Evolutionary conservation across 179 eudicot genomes (phyloP).

Genomic region (Beta corolliflora): DNA sequence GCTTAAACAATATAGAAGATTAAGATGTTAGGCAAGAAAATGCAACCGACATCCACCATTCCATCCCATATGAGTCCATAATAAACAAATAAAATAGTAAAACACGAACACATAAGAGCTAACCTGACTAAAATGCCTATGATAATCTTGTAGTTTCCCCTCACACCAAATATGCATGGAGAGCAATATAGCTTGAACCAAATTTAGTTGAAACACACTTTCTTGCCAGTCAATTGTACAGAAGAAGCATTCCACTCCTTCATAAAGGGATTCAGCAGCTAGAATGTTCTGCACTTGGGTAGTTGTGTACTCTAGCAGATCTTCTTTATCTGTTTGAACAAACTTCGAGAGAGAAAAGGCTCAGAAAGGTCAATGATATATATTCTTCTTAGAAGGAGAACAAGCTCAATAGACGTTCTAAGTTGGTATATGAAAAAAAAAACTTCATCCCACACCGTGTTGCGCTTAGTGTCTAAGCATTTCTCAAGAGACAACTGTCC

Average conservation of each 20-base stretch:
- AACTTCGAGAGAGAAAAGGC: constrained; percentile 51
- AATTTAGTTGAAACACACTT: constrained; percentile 39
- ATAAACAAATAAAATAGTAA: background rate
- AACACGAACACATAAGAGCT: constrained; percentile 10
- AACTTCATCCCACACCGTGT: background rate
- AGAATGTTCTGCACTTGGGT: constrained; percentile 55
- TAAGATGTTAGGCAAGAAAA: background rate
- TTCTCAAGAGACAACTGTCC: background rate
- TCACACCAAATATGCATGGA: constrained; percentile 80
- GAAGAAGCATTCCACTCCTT: constrained; percentile 43
- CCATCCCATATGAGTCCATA: constrained; percentile 14
- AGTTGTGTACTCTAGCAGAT: constrained; percentile 60
- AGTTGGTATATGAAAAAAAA: background rate
- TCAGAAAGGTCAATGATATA: background rate
- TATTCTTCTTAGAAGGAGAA: background rate
- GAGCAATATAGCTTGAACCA: constrained; percentile 60
- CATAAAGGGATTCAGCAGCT: constrained; percentile 40
- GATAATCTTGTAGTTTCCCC: constrained; percentile 71
- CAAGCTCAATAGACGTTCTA: background rate
- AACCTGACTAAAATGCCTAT: constrained; percentile 77
- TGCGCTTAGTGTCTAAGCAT: background rate
- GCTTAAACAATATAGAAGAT: background rate
- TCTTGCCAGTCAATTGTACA: constrained; percentile 53
- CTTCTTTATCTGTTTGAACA: constrained; percentile 61
- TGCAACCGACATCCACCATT: constrained; percentile 16